A percentile compares a stretch with the other conserved stretches of the same genome.
Conservation (phyloP, 108 stramenopile species). For the Discostella pseudostelligera region DNA sequence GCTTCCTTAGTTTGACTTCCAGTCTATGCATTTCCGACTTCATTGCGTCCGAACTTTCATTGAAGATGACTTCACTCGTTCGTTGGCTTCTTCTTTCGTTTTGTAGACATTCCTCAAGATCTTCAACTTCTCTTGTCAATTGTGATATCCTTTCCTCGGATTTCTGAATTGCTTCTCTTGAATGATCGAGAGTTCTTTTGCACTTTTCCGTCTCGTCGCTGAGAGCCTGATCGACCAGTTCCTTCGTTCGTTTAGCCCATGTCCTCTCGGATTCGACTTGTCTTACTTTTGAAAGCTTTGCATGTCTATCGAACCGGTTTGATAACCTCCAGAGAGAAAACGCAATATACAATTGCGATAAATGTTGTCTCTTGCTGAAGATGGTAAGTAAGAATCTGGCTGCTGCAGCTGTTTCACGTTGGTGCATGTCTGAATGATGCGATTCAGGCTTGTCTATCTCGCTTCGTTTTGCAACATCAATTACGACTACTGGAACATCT, state of each 20-base stretch:
- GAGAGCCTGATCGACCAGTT: constrained; percentile 22
- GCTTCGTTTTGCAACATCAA: constrained; percentile 2
- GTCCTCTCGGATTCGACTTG: constrained; percentile 16
- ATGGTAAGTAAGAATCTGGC: constrained; percentile 1
- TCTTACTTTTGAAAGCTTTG: background rate
- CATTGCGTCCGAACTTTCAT: constrained; percentile 1
- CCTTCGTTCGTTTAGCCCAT: constrained; percentile 20
- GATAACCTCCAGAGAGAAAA: constrained; percentile 33
- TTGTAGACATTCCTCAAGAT: constrained; percentile 15
- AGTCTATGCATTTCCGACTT: constrained; percentile 6
- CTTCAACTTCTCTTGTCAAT: constrained; percentile 4
- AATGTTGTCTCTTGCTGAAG: background rate
- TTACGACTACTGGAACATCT: background rate
- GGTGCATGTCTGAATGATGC: background rate
- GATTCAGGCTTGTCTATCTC: background rate
- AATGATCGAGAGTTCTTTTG: constrained; percentile 6
- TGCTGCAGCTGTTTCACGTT: constrained; percentile 9
- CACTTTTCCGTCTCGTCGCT: constrained; percentile 10
- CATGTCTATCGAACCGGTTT: background rate
- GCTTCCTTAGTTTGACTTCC: constrained; percentile 1
- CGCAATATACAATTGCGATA: constrained; percentile 6
- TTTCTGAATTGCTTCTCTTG: background rate
- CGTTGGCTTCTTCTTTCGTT: background rate
- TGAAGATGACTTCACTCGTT: background rate
- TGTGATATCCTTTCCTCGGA: constrained; percentile 9